Evolutionary conservation across 805 yeast genomes (phyloP).

Genomic region (Sugiyamaella qingdaonensis): DNA sequence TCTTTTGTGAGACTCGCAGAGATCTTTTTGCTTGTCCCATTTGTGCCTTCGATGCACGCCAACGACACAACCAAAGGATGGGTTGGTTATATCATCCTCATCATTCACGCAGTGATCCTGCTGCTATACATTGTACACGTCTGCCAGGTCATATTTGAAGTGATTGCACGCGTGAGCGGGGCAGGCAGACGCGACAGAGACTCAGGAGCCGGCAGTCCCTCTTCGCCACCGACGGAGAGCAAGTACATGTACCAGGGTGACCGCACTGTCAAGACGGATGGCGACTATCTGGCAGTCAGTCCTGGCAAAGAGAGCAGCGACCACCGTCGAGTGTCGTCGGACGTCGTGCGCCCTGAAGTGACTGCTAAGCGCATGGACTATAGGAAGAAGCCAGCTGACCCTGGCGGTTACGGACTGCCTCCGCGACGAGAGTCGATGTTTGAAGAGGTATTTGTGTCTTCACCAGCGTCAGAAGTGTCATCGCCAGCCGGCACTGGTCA

Average conservation of each 20-base stretch:
- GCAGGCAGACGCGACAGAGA: constrained; percentile 11
- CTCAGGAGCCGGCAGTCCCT: background rate
- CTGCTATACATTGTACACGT: constrained; percentile 28
- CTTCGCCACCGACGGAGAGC: background rate
- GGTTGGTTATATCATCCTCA: constrained; percentile 31
- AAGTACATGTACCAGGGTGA: background rate
- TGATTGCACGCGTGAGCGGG: constrained; percentile 18
- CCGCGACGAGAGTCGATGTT: constrained; percentile 13
- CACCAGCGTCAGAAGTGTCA: constrained; percentile 18
- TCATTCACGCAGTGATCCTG: constrained; percentile 29
- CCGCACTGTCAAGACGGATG: background rate
- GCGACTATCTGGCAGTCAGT: background rate
- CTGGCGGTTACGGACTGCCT: background rate
- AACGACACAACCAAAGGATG: constrained; percentile 25
- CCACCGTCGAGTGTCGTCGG: constrained; percentile 1
- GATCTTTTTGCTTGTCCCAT: constrained; percentile 27
- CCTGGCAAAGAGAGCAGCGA: background rate
- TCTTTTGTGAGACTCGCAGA: constrained; percentile 21
- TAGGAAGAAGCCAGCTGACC: constrained; percentile 2
- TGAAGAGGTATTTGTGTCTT: constrained; percentile 16
- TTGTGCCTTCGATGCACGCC: constrained; percentile 24
- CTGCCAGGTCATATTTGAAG: constrained; percentile 27
- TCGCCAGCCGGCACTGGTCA: constrained; percentile 15
- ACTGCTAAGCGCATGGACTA: constrained; percentile 1
- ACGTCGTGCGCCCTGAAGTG: background rate